Percentiles rank a stretch among this genome's conserved stretches.
Conservation (phyloP, 140 eudicot genomes). For the Cichorium intybus region DNA sequence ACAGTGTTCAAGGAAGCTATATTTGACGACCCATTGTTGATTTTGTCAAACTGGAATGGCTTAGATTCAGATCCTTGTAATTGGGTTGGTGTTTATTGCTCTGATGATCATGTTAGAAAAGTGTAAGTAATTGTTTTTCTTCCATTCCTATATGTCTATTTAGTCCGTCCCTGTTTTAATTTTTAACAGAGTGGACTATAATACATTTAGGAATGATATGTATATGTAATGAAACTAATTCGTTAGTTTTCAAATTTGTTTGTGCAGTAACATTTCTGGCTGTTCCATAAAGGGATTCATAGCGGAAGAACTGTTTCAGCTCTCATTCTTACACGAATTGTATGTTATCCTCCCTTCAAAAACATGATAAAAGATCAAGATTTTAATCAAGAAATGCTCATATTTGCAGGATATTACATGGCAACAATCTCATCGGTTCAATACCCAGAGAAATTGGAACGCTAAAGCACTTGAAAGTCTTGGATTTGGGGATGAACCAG, state of each 20-base stretch:
- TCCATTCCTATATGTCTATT: not conserved
- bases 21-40: conserved; percentile 73
- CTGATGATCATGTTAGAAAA: conserved; percentile 64
- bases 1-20: conserved; percentile 78
- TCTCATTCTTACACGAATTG: conserved; percentile 66
- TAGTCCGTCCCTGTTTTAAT: not conserved
- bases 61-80: conserved; percentile 78
- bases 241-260: conserved; percentile 10
- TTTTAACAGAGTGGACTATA: too few species aligned
- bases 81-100: conserved; percentile 83
- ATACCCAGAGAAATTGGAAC: conserved; percentile 85
- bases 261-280: conserved; percentile 75
- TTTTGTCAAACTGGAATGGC: conserved; percentile 78
- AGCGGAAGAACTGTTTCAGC: conserved; percentile 56
- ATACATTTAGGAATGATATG: not conserved
- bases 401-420: conserved; percentile 62
- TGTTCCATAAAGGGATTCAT: conserved; percentile 80
- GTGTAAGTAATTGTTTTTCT: conserved; percentile 48
- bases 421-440: conserved; percentile 66
- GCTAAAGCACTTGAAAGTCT: conserved; percentile 60
- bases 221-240: conserved; percentile 5
- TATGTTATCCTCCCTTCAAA: conserved; percentile 32
- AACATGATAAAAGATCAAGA: not conserved
- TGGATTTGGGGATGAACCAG: conserved; percentile 89
- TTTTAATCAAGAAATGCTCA: not conserved